Conservation (phyloP, 2,329 filamentous ascomycete species). For the Cercospora sp. region DNA sequence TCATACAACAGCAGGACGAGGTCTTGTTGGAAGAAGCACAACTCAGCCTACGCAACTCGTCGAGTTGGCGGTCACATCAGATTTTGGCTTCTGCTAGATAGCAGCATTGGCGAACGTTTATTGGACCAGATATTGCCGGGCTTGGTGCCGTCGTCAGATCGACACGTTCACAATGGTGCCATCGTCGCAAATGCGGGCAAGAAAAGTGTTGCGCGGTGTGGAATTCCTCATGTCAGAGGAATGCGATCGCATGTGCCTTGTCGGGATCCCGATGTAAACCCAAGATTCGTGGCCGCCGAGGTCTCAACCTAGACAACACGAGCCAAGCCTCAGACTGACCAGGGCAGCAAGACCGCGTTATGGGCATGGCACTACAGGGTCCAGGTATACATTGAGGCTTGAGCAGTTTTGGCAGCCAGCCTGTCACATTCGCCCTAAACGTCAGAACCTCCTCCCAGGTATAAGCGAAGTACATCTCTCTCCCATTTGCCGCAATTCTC, state of each 20-base stretch:
- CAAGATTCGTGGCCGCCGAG: constrained; percentile 7
- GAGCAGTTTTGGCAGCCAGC: background rate
- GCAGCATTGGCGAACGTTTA: background rate
- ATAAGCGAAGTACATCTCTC: background rate
- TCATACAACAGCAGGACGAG: constrained; percentile 1
- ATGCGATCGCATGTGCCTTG: background rate
- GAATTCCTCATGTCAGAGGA: background rate
- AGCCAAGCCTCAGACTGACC: background rate
- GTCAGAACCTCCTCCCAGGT: background rate
- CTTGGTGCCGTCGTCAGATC: background rate
- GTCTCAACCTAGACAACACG: background rate
- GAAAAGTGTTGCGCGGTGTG: background rate
- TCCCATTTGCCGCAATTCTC: background rate
- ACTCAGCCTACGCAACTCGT: background rate
- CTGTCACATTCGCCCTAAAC: background rate
- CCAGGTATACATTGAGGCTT: background rate
- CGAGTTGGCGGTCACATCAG: background rate
- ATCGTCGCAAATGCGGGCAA: background rate
- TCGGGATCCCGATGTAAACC: background rate
- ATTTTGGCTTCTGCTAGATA: background rate
- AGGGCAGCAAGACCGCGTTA: background rate
- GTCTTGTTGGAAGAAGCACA: background rate
- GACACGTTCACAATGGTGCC: background rate
- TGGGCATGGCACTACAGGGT: constrained; percentile 8
- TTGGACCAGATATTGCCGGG: background rate